These are phyloP conservation scores for Salisapilia sapeloensis DNA, from an alignment of 352 stramenopile genomes.

Conservation along the genomic window DNA sequence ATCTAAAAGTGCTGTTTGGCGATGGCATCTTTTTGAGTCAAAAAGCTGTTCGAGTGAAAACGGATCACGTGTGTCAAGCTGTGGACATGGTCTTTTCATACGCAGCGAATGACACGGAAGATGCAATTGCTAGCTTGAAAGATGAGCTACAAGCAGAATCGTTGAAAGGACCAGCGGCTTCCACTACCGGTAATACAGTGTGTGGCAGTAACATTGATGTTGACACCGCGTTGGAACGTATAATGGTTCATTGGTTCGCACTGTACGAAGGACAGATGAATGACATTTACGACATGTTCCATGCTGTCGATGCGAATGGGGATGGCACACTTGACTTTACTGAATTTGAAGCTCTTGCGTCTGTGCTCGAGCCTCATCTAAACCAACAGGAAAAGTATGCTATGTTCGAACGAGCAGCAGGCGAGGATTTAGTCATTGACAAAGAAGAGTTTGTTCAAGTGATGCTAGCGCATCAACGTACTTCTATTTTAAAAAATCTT, in stretches of 20 bases:
- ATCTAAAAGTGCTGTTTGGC: conserved; percentile 47
- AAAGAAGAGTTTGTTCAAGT: conserved; percentile 62
- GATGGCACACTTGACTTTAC: conserved; percentile 55
- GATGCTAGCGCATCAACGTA: conserved; percentile 56
- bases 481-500: conserved; percentile 41
- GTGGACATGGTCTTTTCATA: conserved; percentile 65
- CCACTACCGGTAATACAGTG: too few relatives aligned
- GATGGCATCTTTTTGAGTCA: conserved; percentile 46
- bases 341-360: conserved; percentile 53
- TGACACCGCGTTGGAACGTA: conserved; percentile 50
- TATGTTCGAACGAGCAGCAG: conserved; percentile 44
- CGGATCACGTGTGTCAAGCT: conserved; percentile 42
- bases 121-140: conserved; percentile 24
- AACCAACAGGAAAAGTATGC: conserved; percentile 32
- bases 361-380: conserved; percentile 41
- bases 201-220: conserved; percentile 24
- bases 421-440: conserved; percentile 62
- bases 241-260: conserved; percentile 65
- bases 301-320: conserved; percentile 42
- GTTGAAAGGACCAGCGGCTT: too few relatives aligned
- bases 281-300: conserved; percentile 61
- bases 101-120: conserved; percentile 19
- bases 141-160: conserved; percentile 46
- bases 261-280: conserved; percentile 63
- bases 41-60: conserved; percentile 24